Percentiles rank a stretch among this genome's conserved stretches.
Conservation (phyloP, 345 rosid species). For the Euphorbia tirucalli region DNA sequence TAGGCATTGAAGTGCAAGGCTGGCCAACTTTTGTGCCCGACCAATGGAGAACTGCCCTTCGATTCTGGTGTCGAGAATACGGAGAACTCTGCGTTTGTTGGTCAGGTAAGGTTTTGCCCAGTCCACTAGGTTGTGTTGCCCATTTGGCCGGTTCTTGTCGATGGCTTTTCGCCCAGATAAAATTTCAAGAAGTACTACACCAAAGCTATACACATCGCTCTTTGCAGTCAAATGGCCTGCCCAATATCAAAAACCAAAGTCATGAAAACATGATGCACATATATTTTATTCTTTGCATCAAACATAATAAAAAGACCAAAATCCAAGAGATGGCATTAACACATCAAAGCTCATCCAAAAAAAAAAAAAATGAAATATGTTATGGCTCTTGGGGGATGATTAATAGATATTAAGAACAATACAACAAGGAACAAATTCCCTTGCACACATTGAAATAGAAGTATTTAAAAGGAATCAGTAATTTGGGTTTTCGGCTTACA, state of each 20-base stretch:
- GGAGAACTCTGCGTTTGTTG: slow-evolving; percentile 69
- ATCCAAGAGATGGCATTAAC: not conserved
- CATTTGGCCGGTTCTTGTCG: slow-evolving; percentile 82
- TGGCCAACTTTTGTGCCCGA: slow-evolving; percentile 58
- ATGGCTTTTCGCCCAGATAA: slow-evolving; percentile 82
- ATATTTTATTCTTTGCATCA: not conserved
- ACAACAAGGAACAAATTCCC: no score
- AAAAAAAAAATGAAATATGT: not conserved
- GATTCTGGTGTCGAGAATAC: slow-evolving; percentile 65
- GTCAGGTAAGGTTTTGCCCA: slow-evolving; percentile 90
- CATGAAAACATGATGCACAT: not conserved
- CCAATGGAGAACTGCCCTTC: slow-evolving; percentile 63
- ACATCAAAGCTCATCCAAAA: not conserved
- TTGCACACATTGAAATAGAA: no score
- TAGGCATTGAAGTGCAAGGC: slow-evolving; percentile 45
- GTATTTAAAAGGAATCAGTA: no score
- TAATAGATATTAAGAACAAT: no score
- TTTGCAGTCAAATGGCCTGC: slow-evolving; percentile 74
- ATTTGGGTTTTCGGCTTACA: no score
- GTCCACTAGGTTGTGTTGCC: slow-evolving; percentile 82
- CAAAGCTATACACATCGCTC: slow-evolving; percentile 95
- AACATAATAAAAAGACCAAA: not conserved
- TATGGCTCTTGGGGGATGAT: not conserved
- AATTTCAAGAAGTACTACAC: slow-evolving; percentile 90
- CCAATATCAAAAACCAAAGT: slow-evolving; percentile 1